Conservation (phyloP, 1,284 basidiomycete genomes). For the Coniferiporia weirii region DNA sequence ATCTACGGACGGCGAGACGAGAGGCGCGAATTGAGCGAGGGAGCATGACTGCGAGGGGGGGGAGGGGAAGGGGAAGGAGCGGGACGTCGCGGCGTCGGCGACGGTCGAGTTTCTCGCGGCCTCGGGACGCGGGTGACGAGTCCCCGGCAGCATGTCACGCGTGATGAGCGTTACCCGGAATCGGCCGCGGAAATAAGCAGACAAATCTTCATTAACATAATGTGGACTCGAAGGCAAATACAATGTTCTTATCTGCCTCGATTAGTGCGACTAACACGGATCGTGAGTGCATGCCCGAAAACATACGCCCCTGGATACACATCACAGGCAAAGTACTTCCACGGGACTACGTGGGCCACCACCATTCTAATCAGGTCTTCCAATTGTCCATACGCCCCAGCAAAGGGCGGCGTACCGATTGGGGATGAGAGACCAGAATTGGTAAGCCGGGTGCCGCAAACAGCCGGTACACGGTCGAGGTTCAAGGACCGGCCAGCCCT, state of each 20-base stretch:
- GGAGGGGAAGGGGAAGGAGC: slow-evolving; percentile 18
- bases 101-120: background rate
- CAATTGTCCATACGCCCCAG: background rate
- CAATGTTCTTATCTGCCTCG: too few species aligned
- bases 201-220: too few species aligned
- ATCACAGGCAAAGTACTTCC: too few species aligned
- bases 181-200: background rate
- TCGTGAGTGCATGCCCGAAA: too few species aligned
- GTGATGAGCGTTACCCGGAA: background rate
- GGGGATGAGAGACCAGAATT: background rate
- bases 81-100: background rate
- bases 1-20: slow-evolving; percentile 31
- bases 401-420: background rate
- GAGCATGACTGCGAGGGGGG: slow-evolving; percentile 30
- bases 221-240: too few species aligned
- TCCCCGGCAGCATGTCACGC: background rate
- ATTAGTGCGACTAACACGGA: too few species aligned
- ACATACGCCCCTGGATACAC: too few species aligned
- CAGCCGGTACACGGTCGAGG: too few species aligned
- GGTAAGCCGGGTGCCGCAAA: too few species aligned
- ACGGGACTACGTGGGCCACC: too few species aligned
- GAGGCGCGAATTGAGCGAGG: slow-evolving; percentile 38
- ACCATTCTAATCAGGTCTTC: background rate
- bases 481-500: too few species aligned
- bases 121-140: background rate